Conservation (phyloP, 139 green algal genomes). For the Asterochloris sp. region DNA sequence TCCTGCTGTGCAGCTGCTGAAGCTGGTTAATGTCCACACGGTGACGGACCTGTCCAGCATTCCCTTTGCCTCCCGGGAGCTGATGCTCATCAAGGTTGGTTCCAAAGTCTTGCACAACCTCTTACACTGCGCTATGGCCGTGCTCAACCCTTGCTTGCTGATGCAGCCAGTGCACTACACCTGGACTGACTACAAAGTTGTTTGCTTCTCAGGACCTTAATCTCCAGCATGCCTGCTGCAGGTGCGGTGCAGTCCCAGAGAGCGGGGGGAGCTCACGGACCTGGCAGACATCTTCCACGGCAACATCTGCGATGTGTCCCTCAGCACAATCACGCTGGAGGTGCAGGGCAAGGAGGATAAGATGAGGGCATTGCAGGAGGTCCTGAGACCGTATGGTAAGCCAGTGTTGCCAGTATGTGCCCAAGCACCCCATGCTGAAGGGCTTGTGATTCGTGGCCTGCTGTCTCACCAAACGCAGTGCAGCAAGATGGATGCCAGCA, state of each 20-base stretch:
- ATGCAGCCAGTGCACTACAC: no score
- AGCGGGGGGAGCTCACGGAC: slow-evolving; percentile 82
- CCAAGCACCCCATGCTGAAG: not conserved
- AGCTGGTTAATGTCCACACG: slow-evolving; percentile 17
- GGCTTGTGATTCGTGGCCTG: no score
- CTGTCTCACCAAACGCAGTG: no score
- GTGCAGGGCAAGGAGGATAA: slow-evolving; percentile 88
- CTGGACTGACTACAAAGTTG: no score
- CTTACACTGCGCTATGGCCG: no score
- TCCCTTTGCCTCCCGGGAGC: slow-evolving; percentile 83
- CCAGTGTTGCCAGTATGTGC: not conserved
- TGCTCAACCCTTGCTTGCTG: not conserved
- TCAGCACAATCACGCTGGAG: slow-evolving; percentile 84
- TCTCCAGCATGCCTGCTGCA: no score
- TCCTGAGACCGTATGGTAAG: slow-evolving; percentile 80
- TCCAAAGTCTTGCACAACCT: not conserved
- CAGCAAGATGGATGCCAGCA: no score
- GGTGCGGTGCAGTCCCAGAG: slow-evolving; percentile 48
- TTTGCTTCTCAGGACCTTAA: not conserved
- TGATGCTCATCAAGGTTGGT: slow-evolving; percentile 94
- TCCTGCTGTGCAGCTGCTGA: not conserved
- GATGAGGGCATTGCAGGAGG: slow-evolving; percentile 77
- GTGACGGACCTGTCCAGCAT: slow-evolving; percentile 70
- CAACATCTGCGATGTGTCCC: slow-evolving; percentile 68
- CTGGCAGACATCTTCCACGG: slow-evolving; percentile 89